Conservation (phyloP, 441 rosid genomes). For the Aleurites moluccanus region DNA sequence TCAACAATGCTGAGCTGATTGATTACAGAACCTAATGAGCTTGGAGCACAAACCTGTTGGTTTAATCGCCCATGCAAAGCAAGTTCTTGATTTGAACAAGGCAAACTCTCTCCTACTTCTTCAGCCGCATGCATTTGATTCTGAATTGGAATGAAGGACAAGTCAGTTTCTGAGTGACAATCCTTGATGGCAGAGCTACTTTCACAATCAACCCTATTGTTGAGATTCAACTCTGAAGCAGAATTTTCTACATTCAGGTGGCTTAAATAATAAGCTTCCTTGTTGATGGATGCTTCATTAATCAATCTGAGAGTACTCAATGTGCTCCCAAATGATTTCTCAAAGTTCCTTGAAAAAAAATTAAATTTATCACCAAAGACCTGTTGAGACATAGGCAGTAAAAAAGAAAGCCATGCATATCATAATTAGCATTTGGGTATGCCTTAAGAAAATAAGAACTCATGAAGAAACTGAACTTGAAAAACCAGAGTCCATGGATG, state of each 20-base stretch:
- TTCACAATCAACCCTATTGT: slow-evolving; percentile 30
- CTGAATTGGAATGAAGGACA: slow-evolving; percentile 17
- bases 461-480: slow-evolving; percentile 36
- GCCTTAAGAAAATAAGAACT: slow-evolving; percentile 7
- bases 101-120: slow-evolving; percentile 39
- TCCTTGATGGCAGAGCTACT: slow-evolving; percentile 25
- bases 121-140: slow-evolving; percentile 31
- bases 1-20: slow-evolving; percentile 39
- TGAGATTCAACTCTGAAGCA: slow-evolving; percentile 18
- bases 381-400: slow-evolving; percentile 42
- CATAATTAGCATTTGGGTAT: slow-evolving; percentile 25
- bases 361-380: slow-evolving; percentile 72
- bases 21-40: slow-evolving; percentile 29
- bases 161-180: slow-evolving; percentile 25
- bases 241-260: slow-evolving; percentile 31
- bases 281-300: slow-evolving; percentile 44
- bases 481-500: slow-evolving; percentile 36
- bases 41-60: slow-evolving; percentile 41
- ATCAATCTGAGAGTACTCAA: slow-evolving; percentile 73
- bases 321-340: slow-evolving; percentile 82
- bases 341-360: slow-evolving; percentile 63
- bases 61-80: slow-evolving; percentile 32
- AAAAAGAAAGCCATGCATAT: slow-evolving; percentile 22
- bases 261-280: slow-evolving; percentile 22
- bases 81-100: slow-evolving; percentile 40